These are phyloP conservation scores for Backusella parvicylindrica DNA, from an alignment of 192 early-diverging fungal genomes.

Conservation along the genomic window DNA sequence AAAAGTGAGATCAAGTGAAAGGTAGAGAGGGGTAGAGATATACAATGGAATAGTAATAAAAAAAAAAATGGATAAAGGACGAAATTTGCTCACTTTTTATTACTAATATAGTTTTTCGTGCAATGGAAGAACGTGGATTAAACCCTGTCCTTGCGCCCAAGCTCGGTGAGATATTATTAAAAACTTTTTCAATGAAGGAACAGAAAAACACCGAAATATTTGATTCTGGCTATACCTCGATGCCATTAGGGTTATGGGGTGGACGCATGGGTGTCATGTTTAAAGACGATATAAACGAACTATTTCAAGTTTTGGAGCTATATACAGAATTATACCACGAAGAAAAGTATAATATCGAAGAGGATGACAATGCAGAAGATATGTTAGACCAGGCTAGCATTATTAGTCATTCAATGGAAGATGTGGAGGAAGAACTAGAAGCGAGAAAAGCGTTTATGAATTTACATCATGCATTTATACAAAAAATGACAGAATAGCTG, in stretches of 20 bases:
- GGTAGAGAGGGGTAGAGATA: too few relatives aligned
- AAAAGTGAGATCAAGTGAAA: too few relatives aligned
- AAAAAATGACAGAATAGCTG: neutral
- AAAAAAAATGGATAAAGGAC: neutral
- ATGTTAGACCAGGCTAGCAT: neutral
- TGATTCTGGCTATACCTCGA: conserved; percentile 7
- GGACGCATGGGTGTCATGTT: conserved; percentile 26
- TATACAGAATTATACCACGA: neutral
- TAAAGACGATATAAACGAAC: conserved; percentile 19
- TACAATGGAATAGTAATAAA: neutral
- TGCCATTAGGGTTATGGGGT: conserved; percentile 30
- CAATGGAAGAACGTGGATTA: neutral
- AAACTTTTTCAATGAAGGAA: neutral
- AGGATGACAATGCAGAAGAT: neutral
- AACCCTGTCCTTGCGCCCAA: neutral
- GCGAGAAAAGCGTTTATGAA: conserved; percentile 21
- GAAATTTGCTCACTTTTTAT: neutral
- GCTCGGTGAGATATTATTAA: conserved; percentile 1
- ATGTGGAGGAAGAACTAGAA: conserved; percentile 11
- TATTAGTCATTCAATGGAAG: neutral
- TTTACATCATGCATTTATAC: conserved; percentile 12
- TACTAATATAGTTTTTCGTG: neutral
- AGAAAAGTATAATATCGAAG: neutral
- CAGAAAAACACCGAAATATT: neutral
- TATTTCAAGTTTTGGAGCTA: conserved; percentile 7